Evolutionary conservation across 1,139 yeast species (phyloP).

Genomic region (Scheffersomyces stambukii): DNA sequence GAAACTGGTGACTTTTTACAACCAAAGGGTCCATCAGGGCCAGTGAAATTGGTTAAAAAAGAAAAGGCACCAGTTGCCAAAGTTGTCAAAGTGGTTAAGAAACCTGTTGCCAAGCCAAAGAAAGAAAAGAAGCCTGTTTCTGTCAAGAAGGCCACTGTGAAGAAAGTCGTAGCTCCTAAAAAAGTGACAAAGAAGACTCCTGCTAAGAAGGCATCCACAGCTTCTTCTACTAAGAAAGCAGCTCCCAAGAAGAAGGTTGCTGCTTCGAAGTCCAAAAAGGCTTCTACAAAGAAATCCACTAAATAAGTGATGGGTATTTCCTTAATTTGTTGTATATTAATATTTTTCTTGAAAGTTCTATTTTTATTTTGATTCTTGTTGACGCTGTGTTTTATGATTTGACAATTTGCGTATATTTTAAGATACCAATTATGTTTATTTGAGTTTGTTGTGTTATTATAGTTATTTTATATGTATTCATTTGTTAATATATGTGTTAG

Average conservation of each 20-base stretch:
- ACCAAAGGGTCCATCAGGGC: constrained; percentile 86
- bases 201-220: constrained; percentile 15
- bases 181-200: constrained; percentile 15
- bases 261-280: constrained; percentile 17
- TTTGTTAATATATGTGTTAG: too few species aligned
- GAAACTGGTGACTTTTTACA: constrained; percentile 71
- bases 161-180: constrained; percentile 19
- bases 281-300: constrained; percentile 6
- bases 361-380: not conserved
- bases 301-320: constrained; percentile 2
- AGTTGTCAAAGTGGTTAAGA: constrained; percentile 11
- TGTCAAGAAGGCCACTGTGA: constrained; percentile 16
- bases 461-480: too few species aligned
- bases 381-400: too few species aligned
- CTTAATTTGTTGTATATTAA: constrained; percentile 2
- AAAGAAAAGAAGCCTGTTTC: too few species aligned
- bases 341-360: not conserved
- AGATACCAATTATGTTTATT: too few species aligned
- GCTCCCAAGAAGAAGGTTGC: constrained; percentile 18
- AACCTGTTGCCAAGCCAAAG: constrained; percentile 11
- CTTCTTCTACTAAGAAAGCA: constrained; percentile 17
- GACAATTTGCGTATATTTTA: too few species aligned
- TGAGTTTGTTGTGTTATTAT: too few species aligned
- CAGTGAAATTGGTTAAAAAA: constrained; percentile 58
- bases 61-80: constrained; percentile 15